phyloP scores from a whole-genome alignment of 441 rosid genomes.

The Adansonia gregorii region DNA sequence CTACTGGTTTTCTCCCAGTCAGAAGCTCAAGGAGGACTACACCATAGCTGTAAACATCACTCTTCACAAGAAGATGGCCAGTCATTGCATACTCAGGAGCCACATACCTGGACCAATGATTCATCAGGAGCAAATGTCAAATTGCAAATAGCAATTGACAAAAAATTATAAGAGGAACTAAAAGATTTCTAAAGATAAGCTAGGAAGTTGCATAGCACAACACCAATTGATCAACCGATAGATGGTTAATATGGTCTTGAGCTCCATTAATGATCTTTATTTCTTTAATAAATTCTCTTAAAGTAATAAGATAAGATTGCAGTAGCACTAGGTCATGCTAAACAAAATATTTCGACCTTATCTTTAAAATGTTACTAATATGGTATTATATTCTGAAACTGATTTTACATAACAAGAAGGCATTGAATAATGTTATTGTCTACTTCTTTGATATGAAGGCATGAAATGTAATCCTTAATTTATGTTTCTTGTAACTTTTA shows the following conservation, averaged over 20 bases:
- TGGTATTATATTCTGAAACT: background rate
- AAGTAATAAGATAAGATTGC: background rate
- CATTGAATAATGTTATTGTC: background rate
- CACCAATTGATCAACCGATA: background rate
- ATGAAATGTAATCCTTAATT: background rate
- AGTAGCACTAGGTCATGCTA: background rate
- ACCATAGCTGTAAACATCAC: slow-evolving; percentile 97
- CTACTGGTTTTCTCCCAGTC: slow-evolving; percentile 85
- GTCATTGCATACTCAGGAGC: slow-evolving; percentile 99
- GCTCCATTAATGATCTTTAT: background rate
- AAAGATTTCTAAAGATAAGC: background rate
- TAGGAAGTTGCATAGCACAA: background rate
- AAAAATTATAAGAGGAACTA: background rate
- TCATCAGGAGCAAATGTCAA: slow-evolving; percentile 9
- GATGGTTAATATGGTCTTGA: background rate
- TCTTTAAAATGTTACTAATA: background rate
- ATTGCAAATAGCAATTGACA: background rate
- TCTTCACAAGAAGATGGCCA: slow-evolving; percentile 96
- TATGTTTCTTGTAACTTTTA: background rate
- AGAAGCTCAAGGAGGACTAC: slow-evolving; percentile 97
- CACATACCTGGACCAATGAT: slow-evolving; percentile 57
- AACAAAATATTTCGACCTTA: background rate
- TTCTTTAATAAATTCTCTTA: background rate
- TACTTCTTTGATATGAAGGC: background rate
- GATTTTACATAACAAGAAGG: background rate